Evolutionary conservation across 768 basidiomycete genomes (phyloP).

Genomic region (Leccinum obscurum): DNA sequence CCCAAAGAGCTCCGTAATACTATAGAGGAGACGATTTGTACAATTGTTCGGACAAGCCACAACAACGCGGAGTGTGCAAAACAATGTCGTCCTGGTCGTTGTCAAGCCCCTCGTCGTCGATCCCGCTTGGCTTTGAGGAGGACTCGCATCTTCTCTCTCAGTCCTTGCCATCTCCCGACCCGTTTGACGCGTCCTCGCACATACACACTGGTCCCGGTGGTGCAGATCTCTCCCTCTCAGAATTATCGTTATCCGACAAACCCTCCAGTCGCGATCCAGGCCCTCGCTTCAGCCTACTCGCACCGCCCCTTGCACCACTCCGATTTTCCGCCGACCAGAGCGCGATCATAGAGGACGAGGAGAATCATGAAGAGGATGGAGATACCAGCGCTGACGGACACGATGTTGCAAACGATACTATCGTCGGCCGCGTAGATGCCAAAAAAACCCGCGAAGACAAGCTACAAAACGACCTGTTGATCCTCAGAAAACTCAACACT

Average conservation of each 20-base stretch:
- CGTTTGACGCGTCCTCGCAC: constrained; percentile 30
- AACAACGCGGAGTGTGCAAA: background rate
- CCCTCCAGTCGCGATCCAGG: constrained; percentile 23
- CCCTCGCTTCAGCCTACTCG: constrained; percentile 36
- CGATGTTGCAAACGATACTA: constrained; percentile 24
- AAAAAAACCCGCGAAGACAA: constrained; percentile 63
- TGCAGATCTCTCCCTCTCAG: constrained; percentile 57
- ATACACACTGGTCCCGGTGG: constrained; percentile 43
- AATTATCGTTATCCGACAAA: constrained; percentile 47
- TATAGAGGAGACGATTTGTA: background rate
- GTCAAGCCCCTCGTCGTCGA: constrained; percentile 32
- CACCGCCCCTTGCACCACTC: constrained; percentile 23
- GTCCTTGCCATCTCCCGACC: constrained; percentile 39
- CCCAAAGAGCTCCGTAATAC: background rate
- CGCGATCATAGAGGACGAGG: constrained; percentile 25
- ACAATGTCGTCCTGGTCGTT: constrained; percentile 32
- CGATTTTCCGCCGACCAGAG: constrained; percentile 27
- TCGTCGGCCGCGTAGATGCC: constrained; percentile 25
- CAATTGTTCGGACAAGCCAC: background rate
- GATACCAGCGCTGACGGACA: constrained; percentile 11
- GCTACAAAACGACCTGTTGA: constrained; percentile 69
- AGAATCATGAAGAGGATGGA: constrained; percentile 17
- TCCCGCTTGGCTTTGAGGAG: constrained; percentile 21
- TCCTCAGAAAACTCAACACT: constrained; percentile 70
- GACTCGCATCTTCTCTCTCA: constrained; percentile 49